Conservation (phyloP, 2,329 filamentous ascomycete genomes). For the Botryotinia narcissicola region DNA sequence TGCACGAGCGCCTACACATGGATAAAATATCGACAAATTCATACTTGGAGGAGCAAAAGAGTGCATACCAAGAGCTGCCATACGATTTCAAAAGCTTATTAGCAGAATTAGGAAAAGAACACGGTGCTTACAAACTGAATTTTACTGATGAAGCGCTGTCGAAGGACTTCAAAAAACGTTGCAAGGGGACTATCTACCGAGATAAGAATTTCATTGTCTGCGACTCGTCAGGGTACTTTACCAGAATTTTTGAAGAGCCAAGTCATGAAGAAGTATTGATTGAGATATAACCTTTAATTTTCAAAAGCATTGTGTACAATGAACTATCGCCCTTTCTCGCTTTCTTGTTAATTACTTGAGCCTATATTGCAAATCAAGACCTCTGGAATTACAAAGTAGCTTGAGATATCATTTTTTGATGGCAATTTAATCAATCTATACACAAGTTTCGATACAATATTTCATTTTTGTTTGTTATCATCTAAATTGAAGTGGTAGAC, state of each 20-base stretch:
- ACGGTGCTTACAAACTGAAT: too few relatives aligned
- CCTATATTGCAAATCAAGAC: neutral
- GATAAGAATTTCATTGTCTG: neutral
- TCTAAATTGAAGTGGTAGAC: neutral
- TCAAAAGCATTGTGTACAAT: neutral
- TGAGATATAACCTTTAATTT: neutral
- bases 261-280: neutral
- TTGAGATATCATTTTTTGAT: neutral
- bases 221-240: neutral
- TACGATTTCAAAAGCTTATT: neutral
- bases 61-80: neutral
- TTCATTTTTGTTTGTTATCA: neutral
- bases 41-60: neutral
- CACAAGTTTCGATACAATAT: neutral
- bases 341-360: fast-evolving
- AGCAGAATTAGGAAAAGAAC: neutral
- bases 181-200: neutral
- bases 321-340: neutral
- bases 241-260: neutral
- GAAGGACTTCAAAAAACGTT: neutral
- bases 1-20: neutral
- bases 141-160: too few relatives aligned
- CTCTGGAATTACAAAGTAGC: neutral
- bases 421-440: neutral
- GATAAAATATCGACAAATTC: fast-evolving